These are phyloP conservation scores for Chrysochromulina tobinii DNA, from an alignment of 78 protist species.

Conservation along the genomic window DNA sequence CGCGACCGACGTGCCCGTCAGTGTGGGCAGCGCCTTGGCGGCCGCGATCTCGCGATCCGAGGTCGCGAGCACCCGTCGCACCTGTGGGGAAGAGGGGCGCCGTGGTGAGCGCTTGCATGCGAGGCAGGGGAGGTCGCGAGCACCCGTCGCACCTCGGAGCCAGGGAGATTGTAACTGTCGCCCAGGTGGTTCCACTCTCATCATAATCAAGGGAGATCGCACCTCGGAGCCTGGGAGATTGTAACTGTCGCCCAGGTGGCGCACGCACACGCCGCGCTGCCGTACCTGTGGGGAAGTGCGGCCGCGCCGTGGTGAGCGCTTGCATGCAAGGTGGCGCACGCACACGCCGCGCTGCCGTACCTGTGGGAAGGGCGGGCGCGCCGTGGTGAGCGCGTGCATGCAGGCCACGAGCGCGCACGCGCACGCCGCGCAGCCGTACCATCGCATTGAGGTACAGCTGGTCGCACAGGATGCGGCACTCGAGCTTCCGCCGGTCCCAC, in stretches of 20 bases:
- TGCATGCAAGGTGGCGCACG: not conserved
- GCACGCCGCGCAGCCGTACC: not conserved
- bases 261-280: not conserved
- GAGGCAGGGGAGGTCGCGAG: too few species aligned
- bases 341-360: not conserved
- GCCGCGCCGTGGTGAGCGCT: too few species aligned
- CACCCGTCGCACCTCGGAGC: not conserved
- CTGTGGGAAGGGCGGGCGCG: too few species aligned
- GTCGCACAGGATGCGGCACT: not conserved
- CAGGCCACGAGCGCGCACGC: not conserved
- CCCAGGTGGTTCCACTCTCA: not conserved
- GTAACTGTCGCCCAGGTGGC: not conserved
- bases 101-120: too few species aligned
- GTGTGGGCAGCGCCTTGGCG: not conserved
- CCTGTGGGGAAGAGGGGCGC: too few species aligned
- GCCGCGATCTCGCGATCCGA: not conserved
- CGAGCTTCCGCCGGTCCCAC: not conserved
- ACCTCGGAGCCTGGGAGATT: not conserved
- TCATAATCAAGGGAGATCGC: too few species aligned
- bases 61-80: not conserved
- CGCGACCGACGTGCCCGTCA: not conserved
- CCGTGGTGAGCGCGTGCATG: too few species aligned
- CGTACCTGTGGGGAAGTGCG: not conserved
- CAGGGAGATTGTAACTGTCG: not conserved
- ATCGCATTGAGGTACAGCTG: slow-evolving; percentile 13